Evolutionary conservation across 257 asterid species (phyloP).

Genomic region (Linaria vulgaris): DNA sequence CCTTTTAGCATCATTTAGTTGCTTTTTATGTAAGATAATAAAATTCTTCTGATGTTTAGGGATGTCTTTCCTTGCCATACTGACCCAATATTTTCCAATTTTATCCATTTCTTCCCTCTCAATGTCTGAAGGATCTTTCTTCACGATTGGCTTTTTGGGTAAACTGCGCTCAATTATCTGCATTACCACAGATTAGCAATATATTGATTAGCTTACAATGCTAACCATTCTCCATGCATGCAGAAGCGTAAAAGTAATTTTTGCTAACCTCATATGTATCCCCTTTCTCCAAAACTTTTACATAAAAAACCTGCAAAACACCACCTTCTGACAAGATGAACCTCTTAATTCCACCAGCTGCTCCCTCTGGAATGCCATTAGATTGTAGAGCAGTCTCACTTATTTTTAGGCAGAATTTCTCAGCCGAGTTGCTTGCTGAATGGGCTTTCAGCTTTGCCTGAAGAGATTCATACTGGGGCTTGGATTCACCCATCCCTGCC

Average conservation of each 20-base stretch:
- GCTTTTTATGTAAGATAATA: constrained; percentile 70
- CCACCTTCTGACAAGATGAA: constrained; percentile 88
- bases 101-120: constrained; percentile 92
- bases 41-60: constrained; percentile 85
- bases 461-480: constrained; percentile 82
- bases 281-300: constrained; percentile 98
- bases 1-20: constrained; percentile 84
- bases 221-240: constrained; percentile 1
- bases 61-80: constrained; percentile 83
- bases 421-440: constrained; percentile 45
- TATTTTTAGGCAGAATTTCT: constrained; percentile 64
- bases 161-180: constrained; percentile 94
- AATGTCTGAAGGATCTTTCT: constrained; percentile 79
- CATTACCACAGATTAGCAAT: constrained; percentile 36
- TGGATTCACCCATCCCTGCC: constrained; percentile 70
- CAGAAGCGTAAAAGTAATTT: constrained; percentile 16
- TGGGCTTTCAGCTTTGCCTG: constrained; percentile 76
- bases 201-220: constrained; percentile 22
- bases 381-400: constrained; percentile 72
- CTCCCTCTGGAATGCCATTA: constrained; percentile 91
- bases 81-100: constrained; percentile 72
- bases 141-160: constrained; percentile 73
- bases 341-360: constrained; percentile 86
- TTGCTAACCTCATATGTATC: constrained; percentile 89
- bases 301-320: constrained; percentile 79